Percentiles rank a stretch among this genome's conserved stretches.
phyloP scores from a whole-genome alignment of 352 stramenopile genomes.

The Phytophthora chlamydospora region DNA sequence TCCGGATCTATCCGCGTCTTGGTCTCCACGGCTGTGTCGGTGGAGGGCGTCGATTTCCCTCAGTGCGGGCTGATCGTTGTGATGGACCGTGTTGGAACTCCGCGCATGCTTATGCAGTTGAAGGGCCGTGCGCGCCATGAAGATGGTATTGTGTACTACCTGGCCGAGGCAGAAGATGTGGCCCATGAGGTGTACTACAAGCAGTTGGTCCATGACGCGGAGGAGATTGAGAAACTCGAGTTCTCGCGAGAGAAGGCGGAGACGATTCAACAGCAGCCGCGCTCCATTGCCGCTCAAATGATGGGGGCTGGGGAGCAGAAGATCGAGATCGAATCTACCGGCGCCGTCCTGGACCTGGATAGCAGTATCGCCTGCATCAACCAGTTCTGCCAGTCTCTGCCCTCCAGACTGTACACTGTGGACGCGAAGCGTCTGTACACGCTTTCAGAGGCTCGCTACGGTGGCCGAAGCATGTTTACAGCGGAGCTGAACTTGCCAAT shows the following conservation, averaged over 20 bases:
- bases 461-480: slow-evolving; percentile 55
- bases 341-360: slow-evolving; percentile 75
- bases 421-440: slow-evolving; percentile 65
- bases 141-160: slow-evolving; percentile 79
- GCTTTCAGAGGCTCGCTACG: slow-evolving; percentile 36
- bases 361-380: slow-evolving; percentile 78
- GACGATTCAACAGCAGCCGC: slow-evolving; percentile 62
- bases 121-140: slow-evolving; percentile 75
- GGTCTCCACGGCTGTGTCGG: slow-evolving; percentile 79
- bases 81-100: slow-evolving; percentile 54
- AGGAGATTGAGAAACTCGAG: slow-evolving; percentile 66
- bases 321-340: slow-evolving; percentile 57
- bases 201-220: slow-evolving; percentile 46
- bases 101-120: slow-evolving; percentile 77
- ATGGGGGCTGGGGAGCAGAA: slow-evolving; percentile 39
- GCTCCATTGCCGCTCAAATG: slow-evolving; percentile 52
- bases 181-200: slow-evolving; percentile 56
- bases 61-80: slow-evolving; percentile 74
- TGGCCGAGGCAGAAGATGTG: slow-evolving; percentile 58
- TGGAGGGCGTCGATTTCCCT: slow-evolving; percentile 84
- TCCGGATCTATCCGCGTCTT: slow-evolving; percentile 58
- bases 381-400: slow-evolving; percentile 81
- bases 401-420: slow-evolving; percentile 54
- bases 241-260: slow-evolving; percentile 72
- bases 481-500: slow-evolving; percentile 55